Evolutionary conservation across 768 basidiomycete genomes (phyloP).

Genomic region (Butyriboletus loyo): DNA sequence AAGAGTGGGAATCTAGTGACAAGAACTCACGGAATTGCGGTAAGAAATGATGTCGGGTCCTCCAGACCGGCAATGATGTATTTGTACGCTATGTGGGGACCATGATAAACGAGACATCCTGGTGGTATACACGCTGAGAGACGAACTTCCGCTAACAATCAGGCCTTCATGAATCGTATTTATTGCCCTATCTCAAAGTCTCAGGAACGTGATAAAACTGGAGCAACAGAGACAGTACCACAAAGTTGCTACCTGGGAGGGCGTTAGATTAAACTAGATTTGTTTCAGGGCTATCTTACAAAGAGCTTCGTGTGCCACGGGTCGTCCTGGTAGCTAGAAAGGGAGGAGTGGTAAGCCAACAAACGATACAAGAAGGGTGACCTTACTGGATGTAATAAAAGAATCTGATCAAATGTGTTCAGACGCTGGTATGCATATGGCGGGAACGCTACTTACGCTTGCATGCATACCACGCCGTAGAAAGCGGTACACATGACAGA

Average conservation of each 20-base stretch:
- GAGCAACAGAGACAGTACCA: background rate
- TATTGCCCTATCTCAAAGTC: background rate
- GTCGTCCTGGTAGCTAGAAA: conserved; percentile 3
- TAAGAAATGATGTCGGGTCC: background rate
- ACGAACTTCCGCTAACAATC: conserved; percentile 4
- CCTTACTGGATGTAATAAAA: conserved; percentile 7
- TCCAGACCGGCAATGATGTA: background rate
- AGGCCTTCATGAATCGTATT: conserved; percentile 7
- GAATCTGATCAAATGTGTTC: background rate
- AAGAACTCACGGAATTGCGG: background rate
- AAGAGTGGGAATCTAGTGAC: background rate
- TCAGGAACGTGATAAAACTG: background rate
- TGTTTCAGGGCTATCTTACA: background rate
- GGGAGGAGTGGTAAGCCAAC: background rate
- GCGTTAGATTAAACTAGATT: background rate
- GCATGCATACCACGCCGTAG: conserved; percentile 9
- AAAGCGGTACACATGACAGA: conserved; percentile 2
- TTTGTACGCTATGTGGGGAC: background rate
- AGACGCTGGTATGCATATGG: background rate
- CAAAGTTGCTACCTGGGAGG: background rate
- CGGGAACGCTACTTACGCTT: background rate
- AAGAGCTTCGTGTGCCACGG: conserved; percentile 1
- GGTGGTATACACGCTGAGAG: background rate
- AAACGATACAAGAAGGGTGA: background rate
- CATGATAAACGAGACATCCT: background rate